Conservation (phyloP, 331 rosid species). For the Ulmus americana region DNA sequence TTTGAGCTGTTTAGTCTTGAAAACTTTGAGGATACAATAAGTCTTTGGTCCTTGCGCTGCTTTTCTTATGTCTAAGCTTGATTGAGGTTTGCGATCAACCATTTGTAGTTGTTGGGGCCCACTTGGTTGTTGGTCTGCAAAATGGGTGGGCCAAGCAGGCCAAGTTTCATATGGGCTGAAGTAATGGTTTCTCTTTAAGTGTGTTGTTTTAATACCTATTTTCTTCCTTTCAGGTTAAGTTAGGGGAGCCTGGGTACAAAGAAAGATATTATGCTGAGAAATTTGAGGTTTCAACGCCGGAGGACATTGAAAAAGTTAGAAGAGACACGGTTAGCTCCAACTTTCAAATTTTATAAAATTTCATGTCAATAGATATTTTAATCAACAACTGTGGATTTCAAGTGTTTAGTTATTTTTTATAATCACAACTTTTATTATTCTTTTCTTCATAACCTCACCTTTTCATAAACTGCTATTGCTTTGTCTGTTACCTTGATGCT, state of each 20-base stretch:
- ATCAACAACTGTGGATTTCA: neutral
- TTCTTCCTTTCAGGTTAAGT: constrained; percentile 54
- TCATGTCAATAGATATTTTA: constrained; percentile 3
- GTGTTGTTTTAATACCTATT: neutral
- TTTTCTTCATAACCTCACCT: neutral
- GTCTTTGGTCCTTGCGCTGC: neutral
- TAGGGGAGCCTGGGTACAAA: constrained; percentile 94
- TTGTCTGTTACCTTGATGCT: neutral
- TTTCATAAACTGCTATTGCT: neutral
- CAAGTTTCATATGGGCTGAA: neutral
- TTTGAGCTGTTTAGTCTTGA: neutral
- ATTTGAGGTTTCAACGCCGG: constrained; percentile 49
- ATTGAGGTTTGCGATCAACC: neutral
- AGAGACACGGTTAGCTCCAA: constrained; percentile 41
- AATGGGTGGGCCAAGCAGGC: neutral
- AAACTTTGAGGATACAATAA: neutral
- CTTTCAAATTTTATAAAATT: neutral
- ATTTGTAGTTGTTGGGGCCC: constrained; percentile 1
- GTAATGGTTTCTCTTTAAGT: neutral
- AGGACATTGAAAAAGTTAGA: constrained; percentile 56
- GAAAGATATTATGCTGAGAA: constrained; percentile 91
- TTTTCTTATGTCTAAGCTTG: neutral
- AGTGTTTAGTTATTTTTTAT: neutral
- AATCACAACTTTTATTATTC: neutral
- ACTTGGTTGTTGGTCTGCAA: neutral